Evolutionary conservation across 805 yeast species (phyloP).

Genomic region (Cyberlindnera xylosilytica): DNA sequence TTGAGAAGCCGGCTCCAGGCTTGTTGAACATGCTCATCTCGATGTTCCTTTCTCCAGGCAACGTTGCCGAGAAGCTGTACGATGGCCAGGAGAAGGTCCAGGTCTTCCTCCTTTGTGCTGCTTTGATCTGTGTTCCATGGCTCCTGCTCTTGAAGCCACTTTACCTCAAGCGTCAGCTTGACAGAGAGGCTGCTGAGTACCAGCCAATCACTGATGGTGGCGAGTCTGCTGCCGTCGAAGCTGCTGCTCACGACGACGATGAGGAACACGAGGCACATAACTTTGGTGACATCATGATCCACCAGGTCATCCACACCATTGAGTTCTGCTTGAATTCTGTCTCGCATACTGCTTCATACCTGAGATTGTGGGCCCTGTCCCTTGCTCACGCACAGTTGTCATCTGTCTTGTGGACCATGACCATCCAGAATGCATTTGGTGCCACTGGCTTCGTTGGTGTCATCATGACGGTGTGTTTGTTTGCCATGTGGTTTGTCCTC

Average conservation of each 20-base stretch:
- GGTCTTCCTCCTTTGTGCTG: constrained; percentile 65
- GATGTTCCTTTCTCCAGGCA: constrained; percentile 94
- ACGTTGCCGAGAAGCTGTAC: constrained; percentile 74
- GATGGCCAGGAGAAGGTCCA: constrained; percentile 79
- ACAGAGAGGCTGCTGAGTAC: constrained; percentile 30
- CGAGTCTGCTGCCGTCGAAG: constrained; percentile 1
- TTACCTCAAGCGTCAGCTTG: constrained; percentile 51
- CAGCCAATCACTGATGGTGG: constrained; percentile 34
- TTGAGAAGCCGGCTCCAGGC: constrained; percentile 83
- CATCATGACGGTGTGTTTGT: constrained; percentile 69
- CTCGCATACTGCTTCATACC: constrained; percentile 96
- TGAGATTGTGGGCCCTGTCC: constrained; percentile 95
- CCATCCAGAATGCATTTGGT: constrained; percentile 75
- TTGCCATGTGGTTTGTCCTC: constrained; percentile 92
- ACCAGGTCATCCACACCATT: constrained; percentile 95
- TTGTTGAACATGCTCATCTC: constrained; percentile 90
- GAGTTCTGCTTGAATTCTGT: constrained; percentile 97
- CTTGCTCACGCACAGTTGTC: constrained; percentile 96
- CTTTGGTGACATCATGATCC: constrained; percentile 93
- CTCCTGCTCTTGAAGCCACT: constrained; percentile 76
- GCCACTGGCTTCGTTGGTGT: constrained; percentile 55
- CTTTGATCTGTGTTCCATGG: constrained; percentile 91
- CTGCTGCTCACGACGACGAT: constrained; percentile 10
- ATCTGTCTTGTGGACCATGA: constrained; percentile 95
- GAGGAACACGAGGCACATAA: constrained; percentile 46